Percentiles rank a stretch among this genome's conserved stretches.
Conservation (phyloP, 2,329 filamentous ascomycete species). For the Elsinoe fawcettii region DNA sequence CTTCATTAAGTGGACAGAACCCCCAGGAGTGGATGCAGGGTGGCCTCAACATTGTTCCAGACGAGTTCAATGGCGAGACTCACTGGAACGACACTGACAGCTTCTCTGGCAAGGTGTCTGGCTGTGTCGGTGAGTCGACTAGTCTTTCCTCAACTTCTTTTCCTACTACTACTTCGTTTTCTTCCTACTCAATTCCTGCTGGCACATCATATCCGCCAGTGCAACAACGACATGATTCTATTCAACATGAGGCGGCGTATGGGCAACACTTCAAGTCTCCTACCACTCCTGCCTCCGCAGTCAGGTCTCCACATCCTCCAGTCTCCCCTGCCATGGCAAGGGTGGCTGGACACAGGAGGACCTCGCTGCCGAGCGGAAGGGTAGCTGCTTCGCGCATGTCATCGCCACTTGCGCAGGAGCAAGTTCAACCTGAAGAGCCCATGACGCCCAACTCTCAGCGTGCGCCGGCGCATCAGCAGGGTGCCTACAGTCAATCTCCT, state of each 20-base stretch:
- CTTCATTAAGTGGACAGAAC: constrained; percentile 54
- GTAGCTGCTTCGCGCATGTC: constrained; percentile 15
- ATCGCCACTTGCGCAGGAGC: constrained; percentile 16
- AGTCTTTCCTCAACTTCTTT: constrained; percentile 30
- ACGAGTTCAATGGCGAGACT: constrained; percentile 45
- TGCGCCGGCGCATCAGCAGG: background rate
- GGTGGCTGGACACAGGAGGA: constrained; percentile 19
- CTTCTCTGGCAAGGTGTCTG: constrained; percentile 37
- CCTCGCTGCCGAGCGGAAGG: constrained; percentile 14
- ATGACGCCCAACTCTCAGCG: constrained; percentile 15
- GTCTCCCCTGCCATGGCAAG: constrained; percentile 23
- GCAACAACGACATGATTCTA: constrained; percentile 27
- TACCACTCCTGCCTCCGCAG: constrained; percentile 24
- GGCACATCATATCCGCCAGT: constrained; percentile 29
- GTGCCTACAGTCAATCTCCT: constrained; percentile 21
- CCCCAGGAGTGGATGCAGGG: constrained; percentile 50
- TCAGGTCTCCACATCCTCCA: constrained; percentile 10
- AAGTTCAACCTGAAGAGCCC: constrained; percentile 15
- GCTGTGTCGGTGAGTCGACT: constrained; percentile 44
- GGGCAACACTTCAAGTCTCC: constrained; percentile 23
- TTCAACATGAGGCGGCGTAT: constrained; percentile 16
- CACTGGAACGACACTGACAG: constrained; percentile 45
- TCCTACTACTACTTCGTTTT: constrained; percentile 23
- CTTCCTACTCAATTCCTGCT: constrained; percentile 16
- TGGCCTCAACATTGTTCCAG: constrained; percentile 56